Base-by-base conservation (phyloP, 345 rosid genomes). In the Aurinia saxatilis region DNA sequence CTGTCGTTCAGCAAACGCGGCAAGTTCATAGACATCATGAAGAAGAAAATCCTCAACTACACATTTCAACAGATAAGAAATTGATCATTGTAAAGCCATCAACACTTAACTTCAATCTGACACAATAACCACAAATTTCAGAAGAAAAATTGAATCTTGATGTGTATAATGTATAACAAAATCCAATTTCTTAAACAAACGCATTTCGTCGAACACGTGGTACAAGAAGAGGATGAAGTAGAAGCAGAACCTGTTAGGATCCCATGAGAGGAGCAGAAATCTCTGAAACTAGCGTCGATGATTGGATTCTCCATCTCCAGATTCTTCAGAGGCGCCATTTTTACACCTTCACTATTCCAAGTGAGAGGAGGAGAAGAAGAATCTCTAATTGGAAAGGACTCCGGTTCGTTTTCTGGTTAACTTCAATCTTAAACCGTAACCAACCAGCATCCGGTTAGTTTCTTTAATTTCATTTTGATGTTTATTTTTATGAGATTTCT, bases 301-400 rank as follows among this genome's bases (percentile, higher is more conserved):
- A 79, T 37, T 21, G 88, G 75, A 68, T 74, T 73, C 5, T 83
- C 74, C 50, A 25, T 52, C 80, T 79, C 81, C 36, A 85, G 68
- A n/a, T 77, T 66, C 49, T 77, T 76, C 71, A 80, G 71, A 23
- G 84, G 82, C 56, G 90, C 78, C 96, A 88, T 88, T 65, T 15
- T 12, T 35, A 15, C 66, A 35, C 53, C 50, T 31, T 41, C 10
- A 33, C 56, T n/a, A 13, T 17, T 10, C 19, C 2, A 25, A 1
- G 23, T 10, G 11, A 2, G 8, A 48, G 1, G 25, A 37, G 29
- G 15, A 21, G 55, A 5, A 38, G 5, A 16, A 36, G 38, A 36
- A 50, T 27, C 37, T 37, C 17, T 15, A 15, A 25, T 37, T 8
- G 1, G 11, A 33, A 33, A 19, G 10, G 39, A 9, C 27, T 62